Conservation (phyloP, 2,329 filamentous ascomycete species). For the Aspergillus intermedius region DNA sequence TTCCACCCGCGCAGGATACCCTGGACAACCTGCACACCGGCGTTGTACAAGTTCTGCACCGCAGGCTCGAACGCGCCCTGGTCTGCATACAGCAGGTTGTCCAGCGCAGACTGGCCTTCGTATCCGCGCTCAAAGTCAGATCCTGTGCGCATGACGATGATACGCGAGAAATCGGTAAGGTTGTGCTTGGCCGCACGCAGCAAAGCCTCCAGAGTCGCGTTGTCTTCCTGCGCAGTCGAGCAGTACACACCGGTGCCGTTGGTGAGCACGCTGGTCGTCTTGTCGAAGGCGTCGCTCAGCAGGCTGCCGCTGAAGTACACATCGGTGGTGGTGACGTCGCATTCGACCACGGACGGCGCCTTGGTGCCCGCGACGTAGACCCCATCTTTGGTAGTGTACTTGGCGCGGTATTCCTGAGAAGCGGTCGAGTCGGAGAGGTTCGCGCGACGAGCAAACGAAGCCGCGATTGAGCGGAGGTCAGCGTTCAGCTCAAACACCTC, state of each 20-base stretch:
- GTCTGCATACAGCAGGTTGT: conserved; percentile 55
- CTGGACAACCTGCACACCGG: conserved; percentile 58
- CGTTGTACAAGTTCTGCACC: conserved; percentile 59
- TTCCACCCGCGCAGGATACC: conserved; percentile 60
- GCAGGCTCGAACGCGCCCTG: conserved; percentile 61
- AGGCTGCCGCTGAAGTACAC: conserved; percentile 62
- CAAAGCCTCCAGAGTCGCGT: conserved; percentile 60
- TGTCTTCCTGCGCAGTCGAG: conserved; percentile 67
- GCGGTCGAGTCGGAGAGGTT: conserved; percentile 47
- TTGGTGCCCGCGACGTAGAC: conserved; percentile 39
- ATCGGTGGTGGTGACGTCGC: conserved; percentile 64
- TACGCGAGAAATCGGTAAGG: conserved; percentile 58
- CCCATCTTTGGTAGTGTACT: conserved; percentile 38
- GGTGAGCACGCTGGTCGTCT: conserved; percentile 57
- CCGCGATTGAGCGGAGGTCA: conserved; percentile 50
- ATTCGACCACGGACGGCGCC: conserved; percentile 53
- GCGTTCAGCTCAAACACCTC: conserved; percentile 64
- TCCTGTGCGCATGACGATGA: conserved; percentile 62
- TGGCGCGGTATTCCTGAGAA: conserved; percentile 49
- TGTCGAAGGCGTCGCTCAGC: conserved; percentile 59
- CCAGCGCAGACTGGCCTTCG: conserved; percentile 48
- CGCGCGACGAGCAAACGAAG: conserved; percentile 46
- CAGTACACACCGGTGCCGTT: conserved; percentile 64
- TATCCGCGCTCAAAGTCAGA: conserved; percentile 68
- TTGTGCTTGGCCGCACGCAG: conserved; percentile 53